Conservation (phyloP, 73 alveolate genomes). For the Urostyla sp. region DNA sequence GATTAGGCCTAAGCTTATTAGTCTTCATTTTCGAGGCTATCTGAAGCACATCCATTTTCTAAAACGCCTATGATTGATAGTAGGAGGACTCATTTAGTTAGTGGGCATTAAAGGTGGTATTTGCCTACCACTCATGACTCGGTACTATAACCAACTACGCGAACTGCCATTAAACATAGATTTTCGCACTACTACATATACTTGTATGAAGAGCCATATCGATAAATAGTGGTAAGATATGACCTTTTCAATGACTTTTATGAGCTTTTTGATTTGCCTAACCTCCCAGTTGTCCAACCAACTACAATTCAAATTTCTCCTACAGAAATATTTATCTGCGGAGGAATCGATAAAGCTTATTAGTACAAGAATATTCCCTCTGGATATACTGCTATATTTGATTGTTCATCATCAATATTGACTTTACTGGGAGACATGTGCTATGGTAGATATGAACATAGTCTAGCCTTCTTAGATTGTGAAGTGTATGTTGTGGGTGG, state of each 20-base stretch:
- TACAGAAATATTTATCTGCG: constrained; percentile 25
- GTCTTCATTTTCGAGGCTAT: not conserved
- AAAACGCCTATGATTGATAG: constrained; percentile 16
- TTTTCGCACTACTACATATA: constrained; percentile 26
- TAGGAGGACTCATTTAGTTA: constrained; percentile 9
- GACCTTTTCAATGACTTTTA: constrained; percentile 19
- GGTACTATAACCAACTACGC: not conserved
- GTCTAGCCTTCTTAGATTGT: not conserved
- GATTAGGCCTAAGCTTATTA: not conserved
- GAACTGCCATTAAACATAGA: constrained; percentile 23
- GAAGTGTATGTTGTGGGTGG: constrained; percentile 39
- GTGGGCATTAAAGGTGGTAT: constrained; percentile 11
- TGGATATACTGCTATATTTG: constrained; percentile 31
- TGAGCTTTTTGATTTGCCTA: constrained; percentile 19
- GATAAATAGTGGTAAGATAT: constrained; percentile 16
- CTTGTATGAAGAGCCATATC: not conserved
- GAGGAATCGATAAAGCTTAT: not conserved
- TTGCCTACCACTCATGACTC: constrained; percentile 16
- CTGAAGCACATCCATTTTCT: not conserved
- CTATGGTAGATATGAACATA: constrained; percentile 15
- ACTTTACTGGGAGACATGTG: constrained; percentile 16
- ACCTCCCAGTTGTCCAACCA: constrained; percentile 1
- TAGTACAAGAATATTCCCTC: constrained; percentile 2
- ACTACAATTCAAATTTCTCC: constrained; percentile 4
- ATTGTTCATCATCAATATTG: not conserved